Evolutionary conservation across 805 yeast genomes (phyloP).

Genomic region (Yamadazyma sp.): DNA sequence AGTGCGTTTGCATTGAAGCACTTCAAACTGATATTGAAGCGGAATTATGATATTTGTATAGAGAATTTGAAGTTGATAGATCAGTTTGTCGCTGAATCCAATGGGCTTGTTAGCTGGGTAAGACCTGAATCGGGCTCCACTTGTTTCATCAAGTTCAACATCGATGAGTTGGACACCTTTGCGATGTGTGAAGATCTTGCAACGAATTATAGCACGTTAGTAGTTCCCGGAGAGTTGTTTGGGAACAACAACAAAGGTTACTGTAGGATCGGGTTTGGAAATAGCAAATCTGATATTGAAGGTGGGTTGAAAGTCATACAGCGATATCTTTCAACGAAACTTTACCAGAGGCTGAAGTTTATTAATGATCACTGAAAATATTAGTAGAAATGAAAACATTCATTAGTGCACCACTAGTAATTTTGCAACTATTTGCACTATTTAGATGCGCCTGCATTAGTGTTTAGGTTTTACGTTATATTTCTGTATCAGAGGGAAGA

Average conservation of each 20-base stretch:
- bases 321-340: slow-evolving; percentile 8
- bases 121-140: slow-evolving; percentile 51
- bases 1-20: slow-evolving; percentile 45
- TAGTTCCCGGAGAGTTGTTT: slow-evolving; percentile 53
- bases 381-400: no score
- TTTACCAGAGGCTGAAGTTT: no score
- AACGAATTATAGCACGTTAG: slow-evolving; percentile 30
- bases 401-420: no score
- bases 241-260: slow-evolving; percentile 37
- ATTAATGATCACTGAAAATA: no score
- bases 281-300: slow-evolving; percentile 31
- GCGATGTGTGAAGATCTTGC: slow-evolving; percentile 38
- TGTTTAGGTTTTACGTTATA: no score
- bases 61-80: slow-evolving; percentile 37
- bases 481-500: no score
- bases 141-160: slow-evolving; percentile 37
- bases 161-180: slow-evolving; percentile 24
- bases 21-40: slow-evolving; percentile 31
- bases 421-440: no score
- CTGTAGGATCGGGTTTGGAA: slow-evolving; percentile 51
- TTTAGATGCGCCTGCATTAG: no score
- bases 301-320: slow-evolving; percentile 32
- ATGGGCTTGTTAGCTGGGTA: slow-evolving; percentile 39
- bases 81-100: slow-evolving; percentile 28
- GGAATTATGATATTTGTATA: slow-evolving; percentile 41